phyloP scores from a whole-genome alignment of 345 rosid genomes.

The Hypericum perforatum region DNA sequence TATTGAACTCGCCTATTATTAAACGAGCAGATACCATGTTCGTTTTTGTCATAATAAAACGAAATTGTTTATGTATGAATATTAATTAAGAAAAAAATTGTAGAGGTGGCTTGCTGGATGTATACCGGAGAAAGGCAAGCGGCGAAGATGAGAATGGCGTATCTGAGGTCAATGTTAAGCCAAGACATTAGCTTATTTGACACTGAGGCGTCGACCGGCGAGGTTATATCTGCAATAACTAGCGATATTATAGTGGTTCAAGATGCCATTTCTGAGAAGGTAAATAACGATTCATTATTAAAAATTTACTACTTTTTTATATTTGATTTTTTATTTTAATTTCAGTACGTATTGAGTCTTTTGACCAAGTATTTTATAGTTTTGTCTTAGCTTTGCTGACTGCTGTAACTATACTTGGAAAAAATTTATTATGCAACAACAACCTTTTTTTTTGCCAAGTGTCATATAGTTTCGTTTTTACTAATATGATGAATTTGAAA shows the following conservation, averaged over 20 bases:
- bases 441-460: no score
- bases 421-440: no score
- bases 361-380: no score
- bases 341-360: neutral
- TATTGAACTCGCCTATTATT: no score
- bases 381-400: no score
- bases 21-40: no score
- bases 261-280: constrained; percentile 98
- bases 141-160: constrained; percentile 89
- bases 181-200: constrained; percentile 89
- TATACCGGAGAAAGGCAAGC: constrained; percentile 94
- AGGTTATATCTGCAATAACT: constrained; percentile 82
- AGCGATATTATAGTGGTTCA: constrained; percentile 81
- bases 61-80: no score
- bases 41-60: no score
- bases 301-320: neutral
- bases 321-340: neutral
- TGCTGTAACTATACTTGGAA: no score
- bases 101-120: constrained; percentile 99
- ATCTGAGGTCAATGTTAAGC: constrained; percentile 67
- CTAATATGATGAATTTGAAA: no score
- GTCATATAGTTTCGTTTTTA: no score
- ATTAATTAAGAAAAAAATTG: no score
- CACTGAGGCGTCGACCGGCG: constrained; percentile 87
- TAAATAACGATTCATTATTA: constrained; percentile 5